Evolutionary conservation across 139 green algal species (phyloP), one percentile per base, ranked within the genome.

Genomic region (Yamagishiella unicocca): DNA sequence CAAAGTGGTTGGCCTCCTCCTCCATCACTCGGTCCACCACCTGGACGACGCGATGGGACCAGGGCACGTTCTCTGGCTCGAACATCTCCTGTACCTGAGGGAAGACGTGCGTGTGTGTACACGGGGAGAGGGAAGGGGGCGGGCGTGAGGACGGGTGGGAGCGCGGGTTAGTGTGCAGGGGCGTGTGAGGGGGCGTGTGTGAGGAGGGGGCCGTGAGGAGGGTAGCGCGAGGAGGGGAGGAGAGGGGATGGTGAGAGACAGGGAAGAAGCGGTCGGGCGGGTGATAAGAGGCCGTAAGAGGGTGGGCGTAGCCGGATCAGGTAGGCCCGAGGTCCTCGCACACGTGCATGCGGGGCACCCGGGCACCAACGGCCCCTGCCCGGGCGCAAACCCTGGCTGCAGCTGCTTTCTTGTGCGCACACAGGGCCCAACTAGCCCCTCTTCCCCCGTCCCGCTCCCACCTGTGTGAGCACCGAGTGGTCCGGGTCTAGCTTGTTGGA

Each of bases 401-500:
- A n/a, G n/a, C n/a, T n/a, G n/a, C n/a, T n/a, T n/a, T n/a, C n/a
- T n/a, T n/a, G n/a, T n/a, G n/a, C n/a, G n/a, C n/a, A n/a, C n/a
- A n/a, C n/a, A n/a, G n/a, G n/a, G n/a, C n/a, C n/a, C 38, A 33
- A 9, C 40, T 79, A 17, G 29, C 82, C 70, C n/a, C 43, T 37
- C 74, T 21, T 62, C n/a, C 76, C 27, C 43, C 75, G 3, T 43
- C 37, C 24, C 43, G 19, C 14, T 21, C 70, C 0, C 43, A 94
- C 92, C 89, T 93, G 88, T 2, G 66, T 89, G n/a, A 97, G 88
- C 35, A 96, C 92, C 43, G 89, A 94, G 87, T 96, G 93, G 1
- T 90, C 74, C 4, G 93, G 93, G 42, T 95, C 93, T 66, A 97
- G 89, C 83, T 95, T 92, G 89, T 92, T 96, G 73, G 82, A 92